A percentile compares a stretch with the other conserved stretches of the same genome.
Conservation (phyloP, 148 eudicot species). For the Rhododendron henanense region DNA sequence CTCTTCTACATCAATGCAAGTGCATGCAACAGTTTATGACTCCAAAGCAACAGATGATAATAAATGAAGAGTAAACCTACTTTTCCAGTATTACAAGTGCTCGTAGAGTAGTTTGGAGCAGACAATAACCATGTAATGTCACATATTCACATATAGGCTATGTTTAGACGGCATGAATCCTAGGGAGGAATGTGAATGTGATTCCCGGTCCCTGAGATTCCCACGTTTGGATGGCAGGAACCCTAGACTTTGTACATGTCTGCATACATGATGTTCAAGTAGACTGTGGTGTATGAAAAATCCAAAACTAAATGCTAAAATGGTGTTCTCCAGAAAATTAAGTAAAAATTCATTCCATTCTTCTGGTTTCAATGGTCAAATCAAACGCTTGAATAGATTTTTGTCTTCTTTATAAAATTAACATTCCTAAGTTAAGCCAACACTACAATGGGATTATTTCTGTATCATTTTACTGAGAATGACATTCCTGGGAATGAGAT, state of each 20-base stretch:
- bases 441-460: neutral
- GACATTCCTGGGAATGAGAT: neutral
- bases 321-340: neutral
- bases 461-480: neutral
- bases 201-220: neutral
- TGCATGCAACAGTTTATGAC: neutral
- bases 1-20: neutral
- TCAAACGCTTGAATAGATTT: neutral
- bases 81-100: neutral
- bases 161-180: neutral
- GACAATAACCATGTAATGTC: neutral
- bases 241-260: neutral
- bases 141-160: neutral
- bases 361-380: neutral
- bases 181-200: neutral
- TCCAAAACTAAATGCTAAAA: neutral
- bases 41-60: neutral
- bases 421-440: neutral
- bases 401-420: too few species aligned
- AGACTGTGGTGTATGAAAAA: neutral
- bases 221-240: neutral
- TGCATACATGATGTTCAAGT: neutral
- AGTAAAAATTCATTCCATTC: neutral
- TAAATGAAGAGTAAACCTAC: neutral
- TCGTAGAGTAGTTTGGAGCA: neutral